Base-by-base conservation (phyloP, 345 rosid genomes). In the Sisymbrium altissimum region DNA sequence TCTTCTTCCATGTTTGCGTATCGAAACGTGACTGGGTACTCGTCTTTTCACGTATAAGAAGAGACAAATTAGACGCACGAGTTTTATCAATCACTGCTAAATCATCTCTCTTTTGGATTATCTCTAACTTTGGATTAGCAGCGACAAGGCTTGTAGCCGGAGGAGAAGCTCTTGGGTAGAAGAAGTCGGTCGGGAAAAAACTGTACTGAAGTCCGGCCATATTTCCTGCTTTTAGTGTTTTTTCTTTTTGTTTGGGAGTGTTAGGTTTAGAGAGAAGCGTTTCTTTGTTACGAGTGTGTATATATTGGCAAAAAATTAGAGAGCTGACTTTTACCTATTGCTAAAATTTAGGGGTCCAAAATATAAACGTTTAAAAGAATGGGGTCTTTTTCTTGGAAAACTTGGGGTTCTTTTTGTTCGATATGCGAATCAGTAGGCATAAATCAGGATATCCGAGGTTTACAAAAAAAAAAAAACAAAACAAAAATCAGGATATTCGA, bases 161-260 rank as follows among this genome's bases (percentile, higher is more conserved):
- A 61, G 76, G 48, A 64, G 71, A 45, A 60, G 85, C 77, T 33
- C 84, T 81, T 62, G 88, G 88, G 70, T 84, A 84, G 54, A 66
- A 84, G 78, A 82, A 81, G 68, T 85, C 88, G 0, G 85, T 85
- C 0, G 88, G 88, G 64, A 85, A 85, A 39, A 85, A 85, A 54
- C 80, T 72, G 67, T 81, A 85, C 36, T 85, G 89, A 41, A 83
- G 81, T 29, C 84, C 82, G 8, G 86, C 86, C 86, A 83, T 83
- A n/a, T 29, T 35, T 27, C 15, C 15, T 52, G 0, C 6, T 61
- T 70, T 41, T 4, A 21, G n/a, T 30, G 30, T 19, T 57, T 54
- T 53, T n/a, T 50, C 59, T 60, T 50, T 10, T 19, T 11, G 11
- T 15, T 52, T 9, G 43, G 27, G 52, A 40, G 40, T 23, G 38